Evolutionary conservation across 1,284 basidiomycete species (phyloP).

Genomic region (Naganishia sp.): DNA sequence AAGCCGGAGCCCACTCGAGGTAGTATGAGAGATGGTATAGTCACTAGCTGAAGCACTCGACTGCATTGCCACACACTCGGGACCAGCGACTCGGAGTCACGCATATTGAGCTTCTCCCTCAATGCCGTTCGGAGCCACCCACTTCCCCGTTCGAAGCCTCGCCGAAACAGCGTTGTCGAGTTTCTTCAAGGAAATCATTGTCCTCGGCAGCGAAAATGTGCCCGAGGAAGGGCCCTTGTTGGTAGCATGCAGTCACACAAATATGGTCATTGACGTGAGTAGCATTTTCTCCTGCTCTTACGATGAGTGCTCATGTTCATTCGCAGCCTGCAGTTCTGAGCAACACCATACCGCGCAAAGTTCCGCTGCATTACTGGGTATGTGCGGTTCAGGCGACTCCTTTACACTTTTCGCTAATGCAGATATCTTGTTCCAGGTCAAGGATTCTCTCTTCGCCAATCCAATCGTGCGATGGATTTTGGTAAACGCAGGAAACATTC

Average conservation of each 20-base stretch:
- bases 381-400: conserved; percentile 57
- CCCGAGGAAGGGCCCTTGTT: conserved; percentile 80
- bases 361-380: conserved; percentile 86
- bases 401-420: not conserved
- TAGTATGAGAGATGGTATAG: too few species aligned
- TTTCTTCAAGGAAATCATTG: conserved; percentile 82
- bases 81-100: not conserved
- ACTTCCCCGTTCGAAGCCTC: conserved; percentile 66
- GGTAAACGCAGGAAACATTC: conserved; percentile 89
- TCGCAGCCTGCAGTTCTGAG: conserved; percentile 50
- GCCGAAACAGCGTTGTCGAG: conserved; percentile 73
- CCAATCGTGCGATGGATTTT: conserved; percentile 72
- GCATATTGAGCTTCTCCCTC: not conserved
- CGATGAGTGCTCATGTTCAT: conserved; percentile 23
- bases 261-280: conserved; percentile 91
- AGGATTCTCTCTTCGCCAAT: conserved; percentile 69
- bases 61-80: too few species aligned
- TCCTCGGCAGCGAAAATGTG: conserved; percentile 81
- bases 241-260: conserved; percentile 79
- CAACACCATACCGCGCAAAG: conserved; percentile 48
- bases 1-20: too few species aligned
- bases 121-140: conserved; percentile 59
- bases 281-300: conserved; percentile 7
- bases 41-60: too few species aligned
- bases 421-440: conserved; percentile 44